These are phyloP conservation scores for Protea cynaroides DNA, from an alignment of 164 flowering plant genomes.

Conservation along the genomic window DNA sequence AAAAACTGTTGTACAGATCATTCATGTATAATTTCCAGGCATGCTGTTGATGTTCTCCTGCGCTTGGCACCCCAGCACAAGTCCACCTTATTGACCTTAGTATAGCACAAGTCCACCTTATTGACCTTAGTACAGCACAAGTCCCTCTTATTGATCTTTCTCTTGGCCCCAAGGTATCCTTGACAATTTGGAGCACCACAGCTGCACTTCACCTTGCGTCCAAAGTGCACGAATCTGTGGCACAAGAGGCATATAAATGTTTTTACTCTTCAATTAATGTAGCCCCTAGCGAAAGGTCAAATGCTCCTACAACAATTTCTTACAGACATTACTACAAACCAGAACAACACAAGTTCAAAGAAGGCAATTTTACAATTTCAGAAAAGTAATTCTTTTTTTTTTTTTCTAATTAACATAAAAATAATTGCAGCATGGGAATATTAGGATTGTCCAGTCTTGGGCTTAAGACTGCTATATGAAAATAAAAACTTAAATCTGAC, in stretches of 20 bases:
- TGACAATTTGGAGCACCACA: conserved; percentile 81
- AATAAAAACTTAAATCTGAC: too few relatives aligned
- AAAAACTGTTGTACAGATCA: neutral
- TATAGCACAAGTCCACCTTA: conserved; percentile 17
- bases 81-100: conserved; percentile 32
- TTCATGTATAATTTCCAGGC: neutral
- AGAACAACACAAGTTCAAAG: too few relatives aligned
- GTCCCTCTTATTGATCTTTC: conserved; percentile 27
- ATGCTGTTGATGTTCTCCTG: conserved; percentile 27
- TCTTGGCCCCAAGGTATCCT: conserved; percentile 75
- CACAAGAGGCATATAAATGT: conserved; percentile 1
- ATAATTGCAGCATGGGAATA: too few relatives aligned
- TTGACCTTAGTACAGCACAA: conserved; percentile 28
- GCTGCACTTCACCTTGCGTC: conserved; percentile 65
- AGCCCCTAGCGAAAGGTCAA: neutral
- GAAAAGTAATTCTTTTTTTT: too few relatives aligned
- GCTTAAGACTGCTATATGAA: too few relatives aligned
- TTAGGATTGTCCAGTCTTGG: too few relatives aligned
- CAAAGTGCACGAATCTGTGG: conserved; percentile 77
- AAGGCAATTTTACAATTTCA: too few relatives aligned
- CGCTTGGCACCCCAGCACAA: conserved; percentile 56
- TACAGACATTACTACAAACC: too few relatives aligned
- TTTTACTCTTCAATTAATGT: neutral
- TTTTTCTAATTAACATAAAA: too few relatives aligned
- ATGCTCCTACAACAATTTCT: too few relatives aligned